Evolutionary conservation across 441 rosid species (phyloP), one percentile per base, ranked within the genome.

Genomic region (Jatropha podagrica): DNA sequence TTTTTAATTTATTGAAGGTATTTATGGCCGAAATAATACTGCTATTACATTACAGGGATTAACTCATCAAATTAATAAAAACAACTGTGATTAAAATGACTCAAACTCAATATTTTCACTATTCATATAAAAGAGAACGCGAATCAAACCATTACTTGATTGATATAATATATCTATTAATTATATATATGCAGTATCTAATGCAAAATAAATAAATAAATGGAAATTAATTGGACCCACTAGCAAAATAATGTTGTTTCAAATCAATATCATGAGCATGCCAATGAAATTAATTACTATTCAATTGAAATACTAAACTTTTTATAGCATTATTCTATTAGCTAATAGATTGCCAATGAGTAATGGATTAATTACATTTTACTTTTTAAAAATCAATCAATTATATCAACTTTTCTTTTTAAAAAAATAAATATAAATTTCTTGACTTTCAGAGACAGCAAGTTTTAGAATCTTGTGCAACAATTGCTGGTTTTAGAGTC

Each of bases 361-460:
- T 40, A 66, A 17, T 49, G 6, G 65, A 71, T 66, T 67, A 72
- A 63, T 75, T 68, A 32, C 44, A 60, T 52, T 15, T 13, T 40
- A 37, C 72, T 78, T 72, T 69, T 13, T 48, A 61, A 69, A 73
- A 37, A 42, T 59, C 41, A 68, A 56, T 56, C 8, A 68, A 69
- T 18, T 42, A 48, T 32, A 32, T 32, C 7, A 38, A 3, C 9
- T 4, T 4, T 20, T 23, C 23, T 23, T 70, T 17, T 27, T 52
- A 65, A 18, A 49, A 59, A 26, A 5, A 37, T n/a, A 46, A 38
- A 37, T 49, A 15, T 13, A 37, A 42, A 58, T 69, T 77, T 42
- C 64, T 52, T 83, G 75, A 49, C 83, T 83, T 83, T 75, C 18
- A 55, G 69, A 26, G 83, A 74, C 77, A 79, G 86, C 81, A 81